Evolutionary conservation across 1,284 basidiomycete genomes (phyloP), one percentile per base, ranked within the genome.

Genomic region (Rhodotorula sp.): DNA sequence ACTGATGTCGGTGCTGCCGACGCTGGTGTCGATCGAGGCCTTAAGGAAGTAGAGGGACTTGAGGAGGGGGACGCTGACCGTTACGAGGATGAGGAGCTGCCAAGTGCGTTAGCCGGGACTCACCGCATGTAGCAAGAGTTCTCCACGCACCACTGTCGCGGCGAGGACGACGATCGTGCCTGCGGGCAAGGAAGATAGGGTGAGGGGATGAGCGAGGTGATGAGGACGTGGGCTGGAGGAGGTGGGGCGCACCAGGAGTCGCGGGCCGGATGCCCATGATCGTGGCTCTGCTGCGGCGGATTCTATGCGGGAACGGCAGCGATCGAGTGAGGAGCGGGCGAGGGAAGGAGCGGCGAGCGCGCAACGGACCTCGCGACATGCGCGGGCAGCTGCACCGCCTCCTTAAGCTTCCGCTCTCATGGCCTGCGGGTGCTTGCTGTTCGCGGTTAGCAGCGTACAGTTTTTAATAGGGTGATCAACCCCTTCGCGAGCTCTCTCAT

Each of bases 31-130:
- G 37, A 67, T 51, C 55, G 22, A 63, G 13, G 78, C 78, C 29
- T 72, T 62, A 56, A 79, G 74, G 64, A 79, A 78, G 63, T 70
- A 77, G 67, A 79, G 62, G 10, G 63, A 63, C 65, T 79, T 77
- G 69, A 76, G 59, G 55, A 79, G 64, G n/a, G 78, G 78, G 21
- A 64, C 68, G 13, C 71, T 75, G 54, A 78, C 69, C 36, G 74
- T 69, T 32, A 76, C 76, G 59, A 78, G 72, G 27, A 74, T 51
- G 54, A 76, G 69, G 48, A 72, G 62, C 70, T 64, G 69, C 22
- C 27, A 9, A 0, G 21, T 10, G 1, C 3, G 39, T 62, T 22
- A 32, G 54, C 39, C 8, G 37, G 41, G 22, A 36, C 12, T 25
- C 0, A 0, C 1, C 2, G 19, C 3, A 8, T 5, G 2, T 29